Percentiles rank a stretch among this genome's conserved stretches.
Evolutionary conservation across 495 filamentous ascomycete genomes (phyloP).

Genomic region (Tetracladium marchalianum): DNA sequence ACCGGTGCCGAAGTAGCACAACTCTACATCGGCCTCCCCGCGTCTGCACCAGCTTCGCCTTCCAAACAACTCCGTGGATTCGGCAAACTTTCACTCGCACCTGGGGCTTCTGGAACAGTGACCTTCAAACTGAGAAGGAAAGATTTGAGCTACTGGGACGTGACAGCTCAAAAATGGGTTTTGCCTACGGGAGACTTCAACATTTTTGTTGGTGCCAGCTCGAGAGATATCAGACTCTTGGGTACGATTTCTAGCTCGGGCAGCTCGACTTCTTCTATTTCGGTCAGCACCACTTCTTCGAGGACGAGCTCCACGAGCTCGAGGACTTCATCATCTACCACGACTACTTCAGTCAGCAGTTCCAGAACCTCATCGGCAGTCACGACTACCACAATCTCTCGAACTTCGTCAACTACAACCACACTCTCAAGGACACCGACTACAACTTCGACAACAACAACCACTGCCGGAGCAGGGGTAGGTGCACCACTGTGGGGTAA

Average conservation of each 20-base stretch:
- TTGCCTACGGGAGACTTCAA: slow-evolving; percentile 58
- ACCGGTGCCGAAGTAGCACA: slow-evolving; percentile 77
- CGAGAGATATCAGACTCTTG: slow-evolving; percentile 22
- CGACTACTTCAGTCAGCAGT: no score
- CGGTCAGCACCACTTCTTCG: no score
- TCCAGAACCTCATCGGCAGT: no score
- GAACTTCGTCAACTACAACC: no score
- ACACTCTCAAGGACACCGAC: no score
- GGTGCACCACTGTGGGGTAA: no score
- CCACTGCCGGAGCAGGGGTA: no score
- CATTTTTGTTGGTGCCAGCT: slow-evolving; percentile 48
- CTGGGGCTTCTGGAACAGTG: slow-evolving; percentile 61
- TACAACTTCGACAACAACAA: no score
- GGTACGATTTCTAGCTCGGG: slow-evolving; percentile 24
- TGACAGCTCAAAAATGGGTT: slow-evolving; percentile 73
- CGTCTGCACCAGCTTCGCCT: slow-evolving; percentile 51
- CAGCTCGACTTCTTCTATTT: no score
- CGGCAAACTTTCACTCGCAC: slow-evolving; percentile 60
- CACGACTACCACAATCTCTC: no score
- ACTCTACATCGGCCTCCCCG: slow-evolving; percentile 74
- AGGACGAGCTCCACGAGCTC: no score
- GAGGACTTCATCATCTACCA: no score
- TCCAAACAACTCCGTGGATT: slow-evolving; percentile 69
- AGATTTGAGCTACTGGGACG: slow-evolving; percentile 87
- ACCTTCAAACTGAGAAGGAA: slow-evolving; percentile 60